phyloP scores from a whole-genome alignment of 352 stramenopile genomes.

The Hyaloperonospora brassicae region DNA sequence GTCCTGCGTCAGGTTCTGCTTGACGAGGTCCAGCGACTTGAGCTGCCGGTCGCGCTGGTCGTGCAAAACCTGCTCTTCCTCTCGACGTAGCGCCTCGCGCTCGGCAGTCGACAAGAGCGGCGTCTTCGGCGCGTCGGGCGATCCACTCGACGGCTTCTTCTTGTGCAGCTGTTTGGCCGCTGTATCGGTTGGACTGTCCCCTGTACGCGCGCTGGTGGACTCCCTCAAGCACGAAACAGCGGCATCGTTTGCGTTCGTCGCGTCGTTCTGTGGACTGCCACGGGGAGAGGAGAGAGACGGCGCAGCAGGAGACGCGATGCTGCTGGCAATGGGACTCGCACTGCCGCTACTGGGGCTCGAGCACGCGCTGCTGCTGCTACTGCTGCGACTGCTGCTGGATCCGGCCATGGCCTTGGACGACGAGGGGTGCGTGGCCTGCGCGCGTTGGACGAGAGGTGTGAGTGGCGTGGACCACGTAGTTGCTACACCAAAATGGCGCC shows the following conservation, averaged over 20 bases:
- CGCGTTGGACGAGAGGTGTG: too few species aligned
- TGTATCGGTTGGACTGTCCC: not conserved
- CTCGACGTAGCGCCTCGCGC: constrained; percentile 42
- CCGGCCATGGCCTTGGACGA: constrained; percentile 9
- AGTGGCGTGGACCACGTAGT: too few species aligned
- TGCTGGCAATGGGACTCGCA: constrained; percentile 24
- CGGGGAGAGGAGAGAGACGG: constrained; percentile 9
- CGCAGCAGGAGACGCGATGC: constrained; percentile 11
- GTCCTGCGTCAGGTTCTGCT: constrained; percentile 51
- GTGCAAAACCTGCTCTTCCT: constrained; percentile 61
- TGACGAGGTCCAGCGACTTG: constrained; percentile 66
- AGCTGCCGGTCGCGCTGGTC: constrained; percentile 73
- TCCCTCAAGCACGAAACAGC: constrained; percentile 17
- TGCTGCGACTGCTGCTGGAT: constrained; percentile 9
- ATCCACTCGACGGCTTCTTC: not conserved
- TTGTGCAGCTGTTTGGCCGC: not conserved
- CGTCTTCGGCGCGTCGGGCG: constrained; percentile 27
- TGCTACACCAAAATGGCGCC: too few species aligned
- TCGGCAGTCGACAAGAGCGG: constrained; percentile 49
- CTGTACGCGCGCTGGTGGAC: constrained; percentile 19
- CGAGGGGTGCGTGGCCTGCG: not conserved
- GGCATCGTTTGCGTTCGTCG: constrained; percentile 7
- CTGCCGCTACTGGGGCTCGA: constrained; percentile 28
- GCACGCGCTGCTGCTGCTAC: constrained; percentile 23
- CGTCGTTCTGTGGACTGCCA: not conserved